A percentile compares a stretch with the other conserved stretches of the same genome.
Conservation (phyloP, 306 rosid genomes). For the Carpinus fangiana region DNA sequence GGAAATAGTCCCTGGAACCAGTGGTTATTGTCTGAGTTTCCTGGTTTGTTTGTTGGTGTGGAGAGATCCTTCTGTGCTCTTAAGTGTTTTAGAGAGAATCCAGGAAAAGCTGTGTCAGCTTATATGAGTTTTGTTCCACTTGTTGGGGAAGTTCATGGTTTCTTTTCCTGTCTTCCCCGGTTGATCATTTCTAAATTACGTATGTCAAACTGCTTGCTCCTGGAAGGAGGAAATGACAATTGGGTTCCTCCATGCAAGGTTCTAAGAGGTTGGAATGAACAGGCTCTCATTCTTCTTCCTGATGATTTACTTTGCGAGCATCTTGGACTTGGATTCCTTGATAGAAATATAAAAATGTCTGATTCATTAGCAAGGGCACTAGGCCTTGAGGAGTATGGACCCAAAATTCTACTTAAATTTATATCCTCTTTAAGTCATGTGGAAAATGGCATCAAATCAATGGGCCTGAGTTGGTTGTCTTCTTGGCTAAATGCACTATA, state of each 20-base stretch:
- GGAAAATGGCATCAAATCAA: constrained; percentile 47
- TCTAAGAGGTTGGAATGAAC: constrained; percentile 87
- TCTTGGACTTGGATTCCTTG: constrained; percentile 83
- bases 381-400: constrained; percentile 86
- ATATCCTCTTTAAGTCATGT: constrained; percentile 52
- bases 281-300: constrained; percentile 65
- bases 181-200: constrained; percentile 72
- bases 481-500: constrained; percentile 61
- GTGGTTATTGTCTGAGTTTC: constrained; percentile 89
- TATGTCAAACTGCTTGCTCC: constrained; percentile 70
- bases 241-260: constrained; percentile 93
- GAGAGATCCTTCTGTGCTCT: constrained; percentile 72
- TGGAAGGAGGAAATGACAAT: constrained; percentile 59
- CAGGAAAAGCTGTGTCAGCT: constrained; percentile 85
- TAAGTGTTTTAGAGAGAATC: constrained; percentile 66
- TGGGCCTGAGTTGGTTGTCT: constrained; percentile 75
- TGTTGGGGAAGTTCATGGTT: constrained; percentile 92
- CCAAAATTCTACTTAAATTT: constrained; percentile 60
- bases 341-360: constrained; percentile 57
- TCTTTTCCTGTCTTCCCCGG: constrained; percentile 85
- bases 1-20: constrained; percentile 97
- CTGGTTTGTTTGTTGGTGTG: constrained; percentile 80
- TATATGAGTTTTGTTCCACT: constrained; percentile 94
- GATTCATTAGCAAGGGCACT: constrained; percentile 68
- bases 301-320: constrained; percentile 58